Evolutionary conservation across 108 stramenopile species (phyloP).

Genomic region (Discostella pseudostelligera): DNA sequence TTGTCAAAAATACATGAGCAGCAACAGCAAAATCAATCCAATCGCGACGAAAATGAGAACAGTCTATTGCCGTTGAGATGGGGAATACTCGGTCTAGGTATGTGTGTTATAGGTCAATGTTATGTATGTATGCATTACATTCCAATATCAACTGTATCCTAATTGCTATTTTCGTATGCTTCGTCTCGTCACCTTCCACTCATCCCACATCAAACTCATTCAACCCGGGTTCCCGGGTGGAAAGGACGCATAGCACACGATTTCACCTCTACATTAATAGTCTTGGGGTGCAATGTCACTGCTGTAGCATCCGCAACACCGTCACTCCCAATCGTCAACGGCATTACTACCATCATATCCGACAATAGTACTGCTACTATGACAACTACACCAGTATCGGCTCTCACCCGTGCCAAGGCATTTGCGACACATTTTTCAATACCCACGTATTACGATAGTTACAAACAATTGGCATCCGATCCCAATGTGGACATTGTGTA

Average conservation of each 20-base stretch:
- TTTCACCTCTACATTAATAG: conserved; percentile 48
- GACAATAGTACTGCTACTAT: no score
- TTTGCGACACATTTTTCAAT: conserved; percentile 28
- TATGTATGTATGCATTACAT: no score
- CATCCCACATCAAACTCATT: no score
- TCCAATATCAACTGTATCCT: no score
- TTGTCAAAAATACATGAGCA: no score
- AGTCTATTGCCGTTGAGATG: conserved; percentile 44
- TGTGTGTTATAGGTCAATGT: conserved; percentile 27
- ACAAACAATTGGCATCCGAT: conserved; percentile 66
- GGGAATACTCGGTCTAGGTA: conserved; percentile 71
- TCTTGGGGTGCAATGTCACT: conserved; percentile 26
- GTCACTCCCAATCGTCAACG: background rate
- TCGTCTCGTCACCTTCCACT: no score
- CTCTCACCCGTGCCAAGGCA: conserved; percentile 10
- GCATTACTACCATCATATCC: conserved; percentile 1
- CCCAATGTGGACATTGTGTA: conserved; percentile 54
- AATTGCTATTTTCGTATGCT: no score
- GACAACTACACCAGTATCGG: conserved; percentile 2
- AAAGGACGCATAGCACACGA: conserved; percentile 54
- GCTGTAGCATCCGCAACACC: conserved; percentile 21
- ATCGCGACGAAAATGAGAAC: no score
- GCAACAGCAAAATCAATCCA: no score
- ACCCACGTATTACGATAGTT: conserved; percentile 45
- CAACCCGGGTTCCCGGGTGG: no score